phyloP scores from a whole-genome alignment of 176 grass and related monocot species.

The Tuctoria greenei region DNA sequence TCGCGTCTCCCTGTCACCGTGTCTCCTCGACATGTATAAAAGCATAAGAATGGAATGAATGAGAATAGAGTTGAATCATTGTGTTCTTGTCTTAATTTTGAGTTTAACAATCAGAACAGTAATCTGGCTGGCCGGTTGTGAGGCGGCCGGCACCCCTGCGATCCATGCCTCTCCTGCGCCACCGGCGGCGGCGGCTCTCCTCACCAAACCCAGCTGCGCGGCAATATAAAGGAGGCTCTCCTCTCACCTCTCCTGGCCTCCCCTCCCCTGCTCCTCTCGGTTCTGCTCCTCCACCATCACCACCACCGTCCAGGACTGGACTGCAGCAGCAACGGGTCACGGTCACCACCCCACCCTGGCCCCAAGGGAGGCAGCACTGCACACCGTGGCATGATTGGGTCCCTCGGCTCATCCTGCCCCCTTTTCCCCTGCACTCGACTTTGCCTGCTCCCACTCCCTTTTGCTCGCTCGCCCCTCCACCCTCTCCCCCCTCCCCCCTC shows the following conservation, averaged over 20 bases:
- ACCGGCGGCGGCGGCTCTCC: too few relatives aligned
- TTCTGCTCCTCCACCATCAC: not conserved
- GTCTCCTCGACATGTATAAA: too few relatives aligned
- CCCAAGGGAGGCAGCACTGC: conserved; percentile 23
- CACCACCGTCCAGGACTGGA: not conserved
- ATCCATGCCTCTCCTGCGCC: not conserved
- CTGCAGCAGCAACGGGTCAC: not conserved
- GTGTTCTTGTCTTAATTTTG: too few relatives aligned
- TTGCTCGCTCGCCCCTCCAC: not conserved
- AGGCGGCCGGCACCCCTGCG: too few relatives aligned
- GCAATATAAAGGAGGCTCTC: conserved; percentile 14
- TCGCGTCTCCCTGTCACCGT: too few relatives aligned
- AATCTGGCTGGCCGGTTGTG: too few relatives aligned
- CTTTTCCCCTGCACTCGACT: conserved; percentile 33
- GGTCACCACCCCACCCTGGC: not conserved
- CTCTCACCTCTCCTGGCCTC: not conserved
- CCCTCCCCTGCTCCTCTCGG: not conserved
- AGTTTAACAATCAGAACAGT: too few relatives aligned
- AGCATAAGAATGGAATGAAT: too few relatives aligned
- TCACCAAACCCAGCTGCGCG: not conserved
- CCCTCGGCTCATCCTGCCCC: conserved; percentile 6
- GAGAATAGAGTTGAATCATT: too few relatives aligned
- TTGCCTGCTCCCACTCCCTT: conserved; percentile 22
- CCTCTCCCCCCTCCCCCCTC: not conserved
- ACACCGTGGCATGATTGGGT: conserved; percentile 59